Base-by-base conservation (phyloP, 352 stramenopile genomes). In the Pythium guiyangense region DNA sequence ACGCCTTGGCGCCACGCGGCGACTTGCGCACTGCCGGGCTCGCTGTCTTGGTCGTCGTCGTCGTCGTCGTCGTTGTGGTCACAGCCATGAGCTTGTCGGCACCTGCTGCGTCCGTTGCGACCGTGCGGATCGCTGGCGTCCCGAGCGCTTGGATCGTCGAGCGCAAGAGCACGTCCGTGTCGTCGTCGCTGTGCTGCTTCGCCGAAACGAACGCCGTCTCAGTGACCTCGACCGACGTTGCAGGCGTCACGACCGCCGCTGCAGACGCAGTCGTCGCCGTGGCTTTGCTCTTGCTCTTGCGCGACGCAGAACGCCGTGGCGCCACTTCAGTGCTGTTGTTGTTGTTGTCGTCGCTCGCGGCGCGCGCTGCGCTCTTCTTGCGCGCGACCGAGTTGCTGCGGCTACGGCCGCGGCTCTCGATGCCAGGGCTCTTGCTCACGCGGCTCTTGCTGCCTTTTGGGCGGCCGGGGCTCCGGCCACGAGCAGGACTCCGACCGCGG, bases 311-410 rank as follows among this genome's bases (percentile, higher is more conserved):
- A 27, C 39, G 34, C 10, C 15, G 31, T 37, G 26, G 43, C 43
- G 42, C 40, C 4, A 20, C 18, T 44, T 59, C 52, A 2, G 2
- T 39, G 35, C 42, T 64, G 9, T 45, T 52, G 27, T 12, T 18
- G n/a, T 31, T 37, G 44, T 34, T n/a, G 42, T 46, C 57, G n/a
- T 34, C 43, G 8, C 39, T 54, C 18, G 34, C 11, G 35, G 40
- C 17, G 0, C 59, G 51, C 49, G 69, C 59, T 50, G 75, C 49
- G 72, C 72, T 46, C 49, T 54, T 54, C 49, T 54, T 54, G 54
- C 79, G 63, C 22, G 60, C 60, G 31, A 80, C 69, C 4, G 80
- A 91, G 54, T 69, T 79, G 52, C 79, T 91, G 48, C 81, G 79
- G 18, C 77, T 84, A 52, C 81, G 79, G 46, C 77, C 73, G 50